Evolutionary conservation across 331 rosid species (phyloP).

Genomic region (Erythrophleum ivorense): DNA sequence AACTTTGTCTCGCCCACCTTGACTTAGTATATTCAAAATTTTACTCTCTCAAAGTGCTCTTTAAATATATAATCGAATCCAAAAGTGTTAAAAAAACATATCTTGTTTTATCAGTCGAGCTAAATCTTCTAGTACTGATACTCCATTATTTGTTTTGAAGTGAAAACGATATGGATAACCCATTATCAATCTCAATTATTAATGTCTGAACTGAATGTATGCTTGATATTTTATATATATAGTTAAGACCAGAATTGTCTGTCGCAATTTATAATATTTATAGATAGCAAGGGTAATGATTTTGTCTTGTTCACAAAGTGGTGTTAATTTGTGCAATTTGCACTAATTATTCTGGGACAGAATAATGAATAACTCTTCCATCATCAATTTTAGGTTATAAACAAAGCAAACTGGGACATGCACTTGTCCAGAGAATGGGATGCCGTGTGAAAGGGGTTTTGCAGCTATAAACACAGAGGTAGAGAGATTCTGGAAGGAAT

Average conservation of each 20-base stretch:
- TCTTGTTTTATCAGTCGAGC: not conserved
- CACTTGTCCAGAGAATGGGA: not conserved
- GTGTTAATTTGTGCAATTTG: not conserved
- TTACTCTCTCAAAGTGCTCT: not conserved
- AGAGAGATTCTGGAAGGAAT: not conserved
- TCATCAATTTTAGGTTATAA: not conserved
- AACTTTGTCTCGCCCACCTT: no score
- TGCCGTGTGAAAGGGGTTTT: constrained; percentile 9
- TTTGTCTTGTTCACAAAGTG: constrained; percentile 14
- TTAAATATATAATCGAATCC: not conserved
- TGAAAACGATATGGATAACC: not conserved
- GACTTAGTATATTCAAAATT: not conserved
- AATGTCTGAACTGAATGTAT: not conserved
- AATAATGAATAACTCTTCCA: not conserved
- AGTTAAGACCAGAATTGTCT: not conserved
- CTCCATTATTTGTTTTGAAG: not conserved
- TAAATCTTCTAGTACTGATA: not conserved
- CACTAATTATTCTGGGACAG: not conserved
- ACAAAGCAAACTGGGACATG: no score
- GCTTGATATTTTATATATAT: not conserved
- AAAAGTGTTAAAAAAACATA: not conserved
- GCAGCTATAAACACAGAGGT: not conserved
- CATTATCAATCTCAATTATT: not conserved
- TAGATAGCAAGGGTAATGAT: not conserved
- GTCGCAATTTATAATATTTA: not conserved